These are phyloP conservation scores for Linderniella brevidens DNA, from an alignment of 257 asterid genomes.

Conservation along the genomic window DNA sequence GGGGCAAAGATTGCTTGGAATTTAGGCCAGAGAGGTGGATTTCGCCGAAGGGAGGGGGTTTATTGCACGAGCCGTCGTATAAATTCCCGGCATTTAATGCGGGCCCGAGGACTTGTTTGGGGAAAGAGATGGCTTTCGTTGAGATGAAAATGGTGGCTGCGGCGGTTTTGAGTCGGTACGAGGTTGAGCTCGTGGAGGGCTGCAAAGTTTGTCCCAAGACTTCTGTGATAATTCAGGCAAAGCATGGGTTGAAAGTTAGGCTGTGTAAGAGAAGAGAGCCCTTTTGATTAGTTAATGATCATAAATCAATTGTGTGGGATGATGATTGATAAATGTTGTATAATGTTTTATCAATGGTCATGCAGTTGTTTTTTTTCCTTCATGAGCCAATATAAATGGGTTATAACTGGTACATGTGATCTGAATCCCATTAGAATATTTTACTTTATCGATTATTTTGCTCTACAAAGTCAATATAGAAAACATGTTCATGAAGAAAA, in stretches of 20 bases:
- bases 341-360: no score
- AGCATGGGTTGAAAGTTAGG: not conserved
- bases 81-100: constrained; percentile 16
- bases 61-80: constrained; percentile 14
- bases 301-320: no score
- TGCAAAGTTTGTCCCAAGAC: not conserved
- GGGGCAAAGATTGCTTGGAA: constrained; percentile 23
- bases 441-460: no score
- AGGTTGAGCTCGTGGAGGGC: not conserved
- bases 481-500: no score
- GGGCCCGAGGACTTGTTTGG: not conserved
- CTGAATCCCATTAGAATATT: no score
- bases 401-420: no score
- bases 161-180: not conserved
- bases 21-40: constrained; percentile 31
- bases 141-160: not conserved
- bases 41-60: constrained; percentile 7
- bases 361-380: no score
- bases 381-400: no score
- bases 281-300: no score
- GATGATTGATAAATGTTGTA: no score
- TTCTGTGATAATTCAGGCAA: not conserved
- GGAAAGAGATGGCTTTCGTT: not conserved
- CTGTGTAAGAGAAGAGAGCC: no score
- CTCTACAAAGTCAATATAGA: no score